These are phyloP conservation scores for Piper betle DNA, from an alignment of 164 flowering plant species.

Conservation along the genomic window DNA sequence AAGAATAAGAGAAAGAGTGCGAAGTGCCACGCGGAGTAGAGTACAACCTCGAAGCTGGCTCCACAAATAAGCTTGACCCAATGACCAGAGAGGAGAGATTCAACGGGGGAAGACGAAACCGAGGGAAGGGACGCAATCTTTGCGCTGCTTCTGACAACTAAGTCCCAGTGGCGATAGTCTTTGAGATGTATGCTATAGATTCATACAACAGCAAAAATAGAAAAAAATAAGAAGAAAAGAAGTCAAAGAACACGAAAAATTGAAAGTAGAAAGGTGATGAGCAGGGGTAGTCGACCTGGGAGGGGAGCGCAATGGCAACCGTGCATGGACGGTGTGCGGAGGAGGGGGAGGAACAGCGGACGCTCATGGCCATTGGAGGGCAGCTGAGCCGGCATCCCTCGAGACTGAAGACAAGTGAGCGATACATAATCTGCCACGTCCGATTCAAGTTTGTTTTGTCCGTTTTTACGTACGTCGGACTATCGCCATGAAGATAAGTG, in stretches of 20 bases:
- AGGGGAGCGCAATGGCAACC: background rate
- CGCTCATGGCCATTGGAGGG: no score
- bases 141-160: slow-evolving; percentile 25
- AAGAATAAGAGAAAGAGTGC: background rate
- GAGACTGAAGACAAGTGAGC: no score
- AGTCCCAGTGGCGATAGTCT: slow-evolving; percentile 13
- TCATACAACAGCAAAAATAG: background rate
- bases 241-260: background rate
- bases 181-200: background rate
- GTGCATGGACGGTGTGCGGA: background rate
- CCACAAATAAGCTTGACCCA: slow-evolving; percentile 92
- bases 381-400: no score
- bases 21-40: background rate
- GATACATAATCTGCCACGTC: no score
- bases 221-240: no score
- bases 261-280: background rate
- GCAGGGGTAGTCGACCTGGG: background rate
- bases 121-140: slow-evolving; percentile 27
- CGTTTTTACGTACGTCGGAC: no score
- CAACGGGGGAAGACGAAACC: slow-evolving; percentile 26
- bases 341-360: background rate
- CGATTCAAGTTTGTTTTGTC: no score
- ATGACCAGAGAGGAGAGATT: slow-evolving; percentile 47
- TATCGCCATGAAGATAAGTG: no score
- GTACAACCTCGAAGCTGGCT: slow-evolving; percentile 72